These are phyloP conservation scores for Helichrysum umbraculigerum DNA, from an alignment of 129 eudicot genomes.

Conservation along the genomic window DNA sequence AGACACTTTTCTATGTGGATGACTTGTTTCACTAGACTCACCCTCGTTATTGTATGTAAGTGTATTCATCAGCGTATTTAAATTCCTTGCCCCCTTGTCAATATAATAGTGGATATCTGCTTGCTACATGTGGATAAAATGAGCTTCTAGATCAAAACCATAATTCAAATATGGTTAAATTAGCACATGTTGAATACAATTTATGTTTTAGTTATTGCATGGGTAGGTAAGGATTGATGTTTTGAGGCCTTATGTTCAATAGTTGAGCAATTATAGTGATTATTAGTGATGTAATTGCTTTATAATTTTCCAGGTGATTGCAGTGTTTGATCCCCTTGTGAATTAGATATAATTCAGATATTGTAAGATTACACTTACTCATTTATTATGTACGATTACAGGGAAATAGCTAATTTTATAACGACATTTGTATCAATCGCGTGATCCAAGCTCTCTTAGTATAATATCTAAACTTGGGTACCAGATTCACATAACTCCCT, in stretches of 20 bases:
- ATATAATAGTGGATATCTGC: background rate
- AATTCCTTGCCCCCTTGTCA: background rate
- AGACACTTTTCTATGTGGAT: background rate
- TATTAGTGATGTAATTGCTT: background rate
- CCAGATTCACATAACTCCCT: background rate
- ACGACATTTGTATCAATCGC: background rate
- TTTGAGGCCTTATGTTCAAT: background rate
- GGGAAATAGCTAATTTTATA: background rate
- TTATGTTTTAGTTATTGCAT: background rate
- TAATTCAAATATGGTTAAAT: background rate
- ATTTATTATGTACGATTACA: background rate
- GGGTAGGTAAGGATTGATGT: background rate
- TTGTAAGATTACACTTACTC: background rate
- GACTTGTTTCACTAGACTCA: background rate
- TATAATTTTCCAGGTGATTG: background rate
- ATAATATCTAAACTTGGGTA: background rate
- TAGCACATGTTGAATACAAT: background rate
- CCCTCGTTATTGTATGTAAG: background rate
- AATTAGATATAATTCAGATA: background rate
- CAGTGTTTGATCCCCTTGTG: background rate
- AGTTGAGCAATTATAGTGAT: background rate
- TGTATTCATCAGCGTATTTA: background rate
- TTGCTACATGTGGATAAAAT: background rate
- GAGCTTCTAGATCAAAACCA: background rate
- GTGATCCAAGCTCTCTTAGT: background rate